Conservation (phyloP, 495 filamentous ascomycete species). For the Ramalina peruviana region DNA sequence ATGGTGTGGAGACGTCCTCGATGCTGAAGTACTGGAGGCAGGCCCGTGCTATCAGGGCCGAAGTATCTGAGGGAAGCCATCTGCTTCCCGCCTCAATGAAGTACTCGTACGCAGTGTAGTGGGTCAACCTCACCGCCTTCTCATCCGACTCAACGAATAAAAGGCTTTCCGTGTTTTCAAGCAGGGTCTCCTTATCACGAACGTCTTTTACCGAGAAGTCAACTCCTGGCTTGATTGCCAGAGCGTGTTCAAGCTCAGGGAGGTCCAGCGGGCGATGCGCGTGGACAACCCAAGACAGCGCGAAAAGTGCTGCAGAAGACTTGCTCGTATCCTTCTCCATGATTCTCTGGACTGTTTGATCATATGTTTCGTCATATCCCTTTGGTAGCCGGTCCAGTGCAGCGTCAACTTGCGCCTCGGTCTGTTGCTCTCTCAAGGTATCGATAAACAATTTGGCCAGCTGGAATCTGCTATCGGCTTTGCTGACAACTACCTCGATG, state of each 20-base stretch:
- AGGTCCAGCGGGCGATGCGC: slow-evolving; percentile 13
- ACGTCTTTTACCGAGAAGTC: slow-evolving; percentile 1
- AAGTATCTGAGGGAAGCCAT: slow-evolving; percentile 10
- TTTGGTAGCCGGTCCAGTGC: slow-evolving; percentile 11
- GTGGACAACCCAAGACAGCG: slow-evolving; percentile 12
- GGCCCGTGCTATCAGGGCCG: slow-evolving; percentile 6
- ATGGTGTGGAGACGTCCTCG: slow-evolving; percentile 12
- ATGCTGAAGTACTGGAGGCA: slow-evolving; percentile 16
- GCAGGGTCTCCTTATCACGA: slow-evolving; percentile 9
- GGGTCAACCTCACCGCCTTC: slow-evolving; percentile 10
- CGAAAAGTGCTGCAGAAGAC: slow-evolving; percentile 1
- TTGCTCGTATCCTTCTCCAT: background rate
- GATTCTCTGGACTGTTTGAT: slow-evolving; percentile 14
- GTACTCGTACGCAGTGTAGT: slow-evolving; percentile 16
- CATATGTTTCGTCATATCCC: slow-evolving; percentile 13
- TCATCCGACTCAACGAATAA: slow-evolving; percentile 8
- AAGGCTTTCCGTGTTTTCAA: slow-evolving; percentile 16
- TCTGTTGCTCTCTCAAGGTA: slow-evolving; percentile 9
- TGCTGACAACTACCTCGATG: slow-evolving; percentile 8
- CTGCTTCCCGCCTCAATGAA: slow-evolving; percentile 10
- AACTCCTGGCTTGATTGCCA: slow-evolving; percentile 13
- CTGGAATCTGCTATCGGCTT: slow-evolving; percentile 15
- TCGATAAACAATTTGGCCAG: slow-evolving; percentile 16
- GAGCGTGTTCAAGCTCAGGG: slow-evolving; percentile 16
- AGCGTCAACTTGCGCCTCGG: slow-evolving; percentile 6